Conservation (phyloP, 2,329 filamentous ascomycete species). For the Aureobasidium leucospermi region DNA sequence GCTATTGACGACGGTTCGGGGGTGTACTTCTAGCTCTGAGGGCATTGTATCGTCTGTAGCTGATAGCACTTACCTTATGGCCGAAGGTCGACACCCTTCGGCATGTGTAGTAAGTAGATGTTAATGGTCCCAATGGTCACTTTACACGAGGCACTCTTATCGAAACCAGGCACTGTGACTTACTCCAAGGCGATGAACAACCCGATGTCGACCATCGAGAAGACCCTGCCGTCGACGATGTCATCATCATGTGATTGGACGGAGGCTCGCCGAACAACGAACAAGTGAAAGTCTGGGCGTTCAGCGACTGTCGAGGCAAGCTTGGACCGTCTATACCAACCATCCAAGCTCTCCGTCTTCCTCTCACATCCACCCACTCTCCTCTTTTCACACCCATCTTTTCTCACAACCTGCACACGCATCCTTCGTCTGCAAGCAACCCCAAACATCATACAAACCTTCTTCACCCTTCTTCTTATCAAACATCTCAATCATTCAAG, state of each 20-base stretch:
- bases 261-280: background rate
- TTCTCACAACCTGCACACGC: background rate
- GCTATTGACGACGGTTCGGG: no score
- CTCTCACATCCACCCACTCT: background rate
- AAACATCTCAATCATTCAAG: background rate
- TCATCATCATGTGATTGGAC: constrained; percentile 1
- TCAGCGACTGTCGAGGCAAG: background rate
- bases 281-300: background rate
- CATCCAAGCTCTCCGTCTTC: background rate
- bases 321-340: background rate
- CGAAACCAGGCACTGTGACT: background rate
- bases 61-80: background rate
- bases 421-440: background rate
- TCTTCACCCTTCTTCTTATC: background rate
- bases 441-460: background rate
- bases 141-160: background rate
- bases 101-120: background rate
- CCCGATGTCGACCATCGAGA: background rate
- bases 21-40: background rate
- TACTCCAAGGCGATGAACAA: background rate
- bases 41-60: background rate
- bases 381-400: background rate
- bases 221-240: background rate
- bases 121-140: background rate
- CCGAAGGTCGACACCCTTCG: no score